Percentiles rank a stretch among this genome's conserved stretches.
phyloP scores from a whole-genome alignment of 2,329 filamentous ascomycete genomes.

The Didymosphaeria variabile region DNA sequence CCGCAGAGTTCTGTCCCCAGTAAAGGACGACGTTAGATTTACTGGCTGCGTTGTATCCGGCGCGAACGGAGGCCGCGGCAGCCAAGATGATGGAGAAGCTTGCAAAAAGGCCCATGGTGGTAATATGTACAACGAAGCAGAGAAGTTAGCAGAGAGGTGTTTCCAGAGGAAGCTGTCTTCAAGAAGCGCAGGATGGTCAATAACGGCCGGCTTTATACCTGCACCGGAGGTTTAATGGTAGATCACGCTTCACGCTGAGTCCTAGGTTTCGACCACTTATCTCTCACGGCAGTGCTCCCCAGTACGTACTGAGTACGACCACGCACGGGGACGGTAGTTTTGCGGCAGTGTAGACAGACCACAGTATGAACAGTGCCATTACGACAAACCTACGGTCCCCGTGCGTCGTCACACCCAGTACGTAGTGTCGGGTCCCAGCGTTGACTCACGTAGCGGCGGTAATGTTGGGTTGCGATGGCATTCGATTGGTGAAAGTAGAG shows the following conservation, averaged over 20 bases:
- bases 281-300: neutral
- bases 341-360: too few species aligned
- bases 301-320: too few species aligned
- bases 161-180: neutral
- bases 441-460: too few species aligned
- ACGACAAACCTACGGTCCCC: too few species aligned
- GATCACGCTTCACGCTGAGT: conserved; percentile 1
- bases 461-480: conserved; percentile 3
- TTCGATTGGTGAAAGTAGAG: conserved; percentile 5
- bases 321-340: too few species aligned
- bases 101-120: conserved; percentile 17
- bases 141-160: neutral
- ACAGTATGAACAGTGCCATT: too few species aligned
- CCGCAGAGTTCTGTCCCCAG: conserved; percentile 64
- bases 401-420: too few species aligned
- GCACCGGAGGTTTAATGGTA: too few species aligned
- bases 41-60: conserved; percentile 28
- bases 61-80: conserved; percentile 19
- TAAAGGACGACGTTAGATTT: conserved; percentile 69
- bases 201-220: conserved; percentile 8
- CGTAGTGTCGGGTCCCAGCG: too few species aligned
- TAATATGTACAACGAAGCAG: conserved; percentile 14
- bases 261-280: neutral
- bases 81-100: conserved; percentile 6
- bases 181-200: neutral